Base-by-base conservation (phyloP, 139 green algal genomes). In the Pedinophyceae sp. region DNA sequence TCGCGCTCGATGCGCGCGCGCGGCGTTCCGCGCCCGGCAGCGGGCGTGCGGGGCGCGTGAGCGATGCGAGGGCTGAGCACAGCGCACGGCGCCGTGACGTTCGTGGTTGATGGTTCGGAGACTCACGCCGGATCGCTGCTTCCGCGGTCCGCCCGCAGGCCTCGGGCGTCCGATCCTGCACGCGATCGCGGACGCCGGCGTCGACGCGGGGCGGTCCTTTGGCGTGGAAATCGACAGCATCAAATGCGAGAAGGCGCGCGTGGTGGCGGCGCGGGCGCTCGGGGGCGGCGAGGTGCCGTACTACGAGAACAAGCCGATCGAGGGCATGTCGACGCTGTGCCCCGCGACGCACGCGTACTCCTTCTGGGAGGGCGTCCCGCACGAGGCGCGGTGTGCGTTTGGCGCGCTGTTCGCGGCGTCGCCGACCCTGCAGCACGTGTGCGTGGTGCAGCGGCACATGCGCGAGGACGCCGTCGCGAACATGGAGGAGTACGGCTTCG, bases 361-460 rank as follows among this genome's bases (percentile, higher is more conserved):
- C 43, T 95, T 95, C 57, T 95, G 87, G 87, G 87, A 95, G 68
- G 87, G 87, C 15, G 72, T 95, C 4, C 86, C 85, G 0, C 5
- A 47, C 2, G 50, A 61, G 2, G 86, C 71, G 51, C 81, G 79
- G 54, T 27, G 46, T 3, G 86, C 78, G 16, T 88, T 95, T 66
- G 87, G 85, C 2, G 24, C 61, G 29, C 76, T 95, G 0, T 88
- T 95, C 56, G 54, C 54, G 2, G 27, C 48, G 5, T 75, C 70
- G 2, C 54, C 18, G 7, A 77, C 59, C 0, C 63, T 85, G 50
- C 69, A 78, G 63, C 67, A 54, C 0, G 69, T 94, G 23, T 77
- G 82, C 5, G 78, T 94, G 20, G 84, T 92, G 52, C 86, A 95
- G 72, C 70, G 84, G 0, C 62, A 73, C 6, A 78, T 88, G 38